Conservation (phyloP, 768 basidiomycete species). For the Phylloporus scabripes region DNA sequence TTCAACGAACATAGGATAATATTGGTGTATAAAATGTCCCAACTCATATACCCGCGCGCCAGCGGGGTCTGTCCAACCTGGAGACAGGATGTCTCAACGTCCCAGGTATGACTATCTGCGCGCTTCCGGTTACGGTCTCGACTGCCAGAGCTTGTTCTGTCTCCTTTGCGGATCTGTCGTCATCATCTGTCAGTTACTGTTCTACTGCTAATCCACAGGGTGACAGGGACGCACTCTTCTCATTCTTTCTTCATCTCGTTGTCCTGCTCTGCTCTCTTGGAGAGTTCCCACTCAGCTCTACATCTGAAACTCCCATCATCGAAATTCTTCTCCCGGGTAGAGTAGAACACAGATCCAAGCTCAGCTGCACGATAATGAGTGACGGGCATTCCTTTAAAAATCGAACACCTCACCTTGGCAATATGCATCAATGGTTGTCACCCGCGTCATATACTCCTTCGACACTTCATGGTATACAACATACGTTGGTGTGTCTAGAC, state of each 20-base stretch:
- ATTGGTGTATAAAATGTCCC: not conserved
- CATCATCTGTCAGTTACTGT: slow-evolving; percentile 1
- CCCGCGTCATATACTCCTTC: slow-evolving; percentile 98
- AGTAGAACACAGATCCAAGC: slow-evolving; percentile 94
- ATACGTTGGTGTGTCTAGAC: slow-evolving; percentile 86
- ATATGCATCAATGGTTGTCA: slow-evolving; percentile 95
- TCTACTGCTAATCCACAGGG: not conserved
- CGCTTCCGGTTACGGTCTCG: slow-evolving; percentile 49
- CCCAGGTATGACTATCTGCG: slow-evolving; percentile 73
- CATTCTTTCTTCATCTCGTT: slow-evolving; percentile 83
- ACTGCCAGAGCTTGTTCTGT: slow-evolving; percentile 54
- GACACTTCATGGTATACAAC: slow-evolving; percentile 96
- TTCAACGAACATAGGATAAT: too few relatives aligned
- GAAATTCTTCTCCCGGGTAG: slow-evolving; percentile 96
- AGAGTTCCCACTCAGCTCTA: slow-evolving; percentile 84
- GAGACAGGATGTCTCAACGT: slow-evolving; percentile 67
- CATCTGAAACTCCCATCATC: slow-evolving; percentile 78
- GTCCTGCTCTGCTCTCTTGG: slow-evolving; percentile 86
- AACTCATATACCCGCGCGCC: slow-evolving; percentile 59
- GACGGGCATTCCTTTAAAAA: not conserved
- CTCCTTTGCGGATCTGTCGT: slow-evolving; percentile 52
- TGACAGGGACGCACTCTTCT: slow-evolving; percentile 44
- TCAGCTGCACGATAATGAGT: slow-evolving; percentile 53
- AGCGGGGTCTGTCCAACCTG: slow-evolving; percentile 70
- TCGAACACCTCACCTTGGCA: slow-evolving; percentile 72